Evolutionary conservation across 1,284 basidiomycete genomes (phyloP).

Genomic region (Leucoagaricus sp.): DNA sequence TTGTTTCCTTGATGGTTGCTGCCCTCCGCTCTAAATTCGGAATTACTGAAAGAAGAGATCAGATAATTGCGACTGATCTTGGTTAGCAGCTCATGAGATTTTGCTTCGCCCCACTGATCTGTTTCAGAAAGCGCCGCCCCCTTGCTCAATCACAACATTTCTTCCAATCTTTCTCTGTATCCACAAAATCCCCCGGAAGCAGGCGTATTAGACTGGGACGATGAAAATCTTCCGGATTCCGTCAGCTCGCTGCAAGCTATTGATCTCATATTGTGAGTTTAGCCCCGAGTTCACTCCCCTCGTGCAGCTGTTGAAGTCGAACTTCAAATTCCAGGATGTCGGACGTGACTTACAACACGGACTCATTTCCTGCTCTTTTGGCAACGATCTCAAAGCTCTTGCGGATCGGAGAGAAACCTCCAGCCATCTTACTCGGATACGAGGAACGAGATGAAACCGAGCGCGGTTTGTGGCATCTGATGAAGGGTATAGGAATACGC

Average conservation of each 20-base stretch:
- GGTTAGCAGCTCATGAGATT: conserved; percentile 44
- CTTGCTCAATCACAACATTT: conserved; percentile 72
- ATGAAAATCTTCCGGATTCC: conserved; percentile 55
- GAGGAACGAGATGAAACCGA: conserved; percentile 81
- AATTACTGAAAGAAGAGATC: conserved; percentile 29
- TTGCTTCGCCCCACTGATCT: neutral
- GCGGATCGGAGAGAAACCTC: conserved; percentile 31
- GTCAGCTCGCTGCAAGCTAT: conserved; percentile 39
- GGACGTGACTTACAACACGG: conserved; percentile 88
- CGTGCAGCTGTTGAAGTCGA: neutral
- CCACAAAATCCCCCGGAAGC: conserved; percentile 34
- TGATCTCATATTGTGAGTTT: conserved; percentile 58
- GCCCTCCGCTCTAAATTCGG: conserved; percentile 36
- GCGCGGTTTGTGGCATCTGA: conserved; percentile 68
- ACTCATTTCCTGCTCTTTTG: conserved; percentile 74
- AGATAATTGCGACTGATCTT: conserved; percentile 73
- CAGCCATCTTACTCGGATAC: conserved; percentile 73
- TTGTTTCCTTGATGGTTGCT: conserved; percentile 71
- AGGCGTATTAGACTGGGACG: conserved; percentile 77
- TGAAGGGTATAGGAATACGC: conserved; percentile 48
- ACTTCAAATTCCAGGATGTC: conserved; percentile 51
- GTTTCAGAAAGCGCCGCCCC: conserved; percentile 75
- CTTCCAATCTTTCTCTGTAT: conserved; percentile 45
- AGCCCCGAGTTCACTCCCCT: neutral
- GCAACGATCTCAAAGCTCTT: conserved; percentile 53